A percentile compares a stretch with the other conserved stretches of the same genome.
These are phyloP conservation scores for Malassezia obtusa DNA, from an alignment of 1,284 basidiomycete genomes.

Conservation along the genomic window DNA sequence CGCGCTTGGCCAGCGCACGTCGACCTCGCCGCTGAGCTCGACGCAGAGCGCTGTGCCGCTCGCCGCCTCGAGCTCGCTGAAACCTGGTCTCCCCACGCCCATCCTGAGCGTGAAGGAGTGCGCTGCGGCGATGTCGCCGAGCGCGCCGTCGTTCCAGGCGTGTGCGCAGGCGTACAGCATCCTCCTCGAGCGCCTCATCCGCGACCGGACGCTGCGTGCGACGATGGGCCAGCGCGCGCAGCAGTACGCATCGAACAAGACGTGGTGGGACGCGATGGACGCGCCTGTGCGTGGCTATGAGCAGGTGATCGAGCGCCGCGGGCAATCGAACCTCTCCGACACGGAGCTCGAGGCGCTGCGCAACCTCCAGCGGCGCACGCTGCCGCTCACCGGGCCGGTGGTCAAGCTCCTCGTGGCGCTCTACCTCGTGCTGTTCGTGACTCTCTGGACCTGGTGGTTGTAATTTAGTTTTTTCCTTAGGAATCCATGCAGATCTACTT, in stretches of 20 bases:
- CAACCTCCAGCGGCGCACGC: constrained; percentile 24
- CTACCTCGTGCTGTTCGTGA: constrained; percentile 27
- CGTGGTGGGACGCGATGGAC: constrained; percentile 56
- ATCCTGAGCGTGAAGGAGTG: constrained; percentile 36
- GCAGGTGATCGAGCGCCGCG: constrained; percentile 36
- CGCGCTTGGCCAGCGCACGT: not conserved
- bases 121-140: constrained; percentile 42
- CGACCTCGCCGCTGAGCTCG: not conserved
- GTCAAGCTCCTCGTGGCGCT: constrained; percentile 26
- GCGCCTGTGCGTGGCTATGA: constrained; percentile 54
- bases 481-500: not conserved
- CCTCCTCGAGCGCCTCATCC: constrained; percentile 49
- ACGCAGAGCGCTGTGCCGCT: constrained; percentile 1
- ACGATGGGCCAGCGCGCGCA: constrained; percentile 50
- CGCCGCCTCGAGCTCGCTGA: constrained; percentile 1
- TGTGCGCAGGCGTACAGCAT: constrained; percentile 51
- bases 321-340: constrained; percentile 28
- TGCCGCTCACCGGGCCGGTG: constrained; percentile 32
- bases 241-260: constrained; percentile 50
- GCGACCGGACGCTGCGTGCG: constrained; percentile 46
- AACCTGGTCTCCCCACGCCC: constrained; percentile 20
- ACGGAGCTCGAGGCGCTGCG: constrained; percentile 39
- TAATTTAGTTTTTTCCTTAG: not conserved
- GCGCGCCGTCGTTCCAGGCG: constrained; percentile 45
- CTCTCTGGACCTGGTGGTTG: constrained; percentile 19